These are phyloP conservation scores for Saturnispora sanitii DNA, from an alignment of 805 yeast species.

Conservation along the genomic window DNA sequence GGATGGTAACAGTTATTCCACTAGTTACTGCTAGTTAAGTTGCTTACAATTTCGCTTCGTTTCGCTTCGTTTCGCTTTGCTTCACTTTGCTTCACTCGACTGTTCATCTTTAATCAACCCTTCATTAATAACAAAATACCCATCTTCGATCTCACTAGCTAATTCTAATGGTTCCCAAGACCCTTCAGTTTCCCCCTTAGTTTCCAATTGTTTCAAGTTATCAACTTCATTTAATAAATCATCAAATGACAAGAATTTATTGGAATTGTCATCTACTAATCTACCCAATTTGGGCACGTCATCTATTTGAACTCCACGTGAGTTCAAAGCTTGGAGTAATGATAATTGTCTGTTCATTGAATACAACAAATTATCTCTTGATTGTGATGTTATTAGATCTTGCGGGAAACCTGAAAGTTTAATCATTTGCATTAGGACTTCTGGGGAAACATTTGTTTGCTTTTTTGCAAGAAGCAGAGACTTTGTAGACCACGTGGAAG, in stretches of 20 bases:
- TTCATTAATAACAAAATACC: constrained; percentile 36
- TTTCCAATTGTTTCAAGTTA: constrained; percentile 14
- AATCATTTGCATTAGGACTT: constrained; percentile 27
- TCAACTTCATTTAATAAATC: constrained; percentile 23
- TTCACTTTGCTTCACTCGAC: no score
- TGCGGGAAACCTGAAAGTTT: constrained; percentile 41
- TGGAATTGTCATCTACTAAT: constrained; percentile 22
- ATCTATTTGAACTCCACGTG: constrained; percentile 14
- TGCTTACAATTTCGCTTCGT: no score
- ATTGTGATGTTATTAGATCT: constrained; percentile 21
- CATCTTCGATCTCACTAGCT: constrained; percentile 27
- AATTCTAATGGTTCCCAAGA: constrained; percentile 35
- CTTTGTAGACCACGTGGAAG: constrained; percentile 15
- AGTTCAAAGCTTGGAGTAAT: constrained; percentile 39
- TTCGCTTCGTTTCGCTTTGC: no score
- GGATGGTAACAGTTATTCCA: no score
- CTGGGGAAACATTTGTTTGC: constrained; percentile 11
- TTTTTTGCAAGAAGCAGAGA: not conserved
- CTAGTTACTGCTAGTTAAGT: no score
- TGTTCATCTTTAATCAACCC: constrained; percentile 38
- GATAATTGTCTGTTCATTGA: constrained; percentile 38
- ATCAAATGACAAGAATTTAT: constrained; percentile 21
- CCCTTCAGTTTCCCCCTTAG: constrained; percentile 33
- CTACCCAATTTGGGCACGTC: constrained; percentile 18
- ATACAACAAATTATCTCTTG: constrained; percentile 23